Evolutionary conservation across 2,329 filamentous ascomycete species (phyloP), one percentile per base, ranked within the genome.

Genomic region (Macroventuria anomochaeta): DNA sequence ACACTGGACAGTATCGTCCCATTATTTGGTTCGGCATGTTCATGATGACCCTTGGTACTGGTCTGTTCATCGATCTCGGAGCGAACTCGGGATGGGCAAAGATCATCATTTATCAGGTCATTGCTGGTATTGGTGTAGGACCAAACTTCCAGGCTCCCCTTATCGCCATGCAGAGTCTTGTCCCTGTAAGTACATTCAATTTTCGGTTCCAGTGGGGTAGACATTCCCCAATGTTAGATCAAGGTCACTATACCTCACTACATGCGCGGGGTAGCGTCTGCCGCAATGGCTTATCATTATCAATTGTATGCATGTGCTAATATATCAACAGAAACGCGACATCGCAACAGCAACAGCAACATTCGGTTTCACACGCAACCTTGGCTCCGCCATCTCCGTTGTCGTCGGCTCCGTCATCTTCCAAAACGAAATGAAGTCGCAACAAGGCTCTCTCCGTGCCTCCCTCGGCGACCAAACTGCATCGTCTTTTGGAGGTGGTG

Each of bases 351-450:
- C 84, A 0, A 90, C 87, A 0, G 82, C 86, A 0, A 87, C 85
- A 1, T 87, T 89, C 59, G 80, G 83, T 7, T 89, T 90, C 68
- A 79, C 87, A 7, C 84, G 89, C 17, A 88, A 89, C 61, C 76
- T 92, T 3, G 86, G 85, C 8, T 89, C 86, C 0, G 82, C 86
- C 2, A 82, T 87, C 17, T 86, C 85, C 0, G 82, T 91, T 46
- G 88, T 91, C 1, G 79, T 92, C 32, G 90, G 90, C 20, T 86
- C 88, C n/a, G 88, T 91, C 38, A 82, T 93, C 31, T 92, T 93
- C 76, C 87, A 91, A 74, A 92, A 93, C 69, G 77, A 82, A 54
- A 90, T 91, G 85, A 75, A 84, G 59, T 78, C 77, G 39, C 82
- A 85, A 61, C 77, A 80, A 23, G 65, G 75, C 3, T 65, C 68